These are phyloP conservation scores for Zea luxurians DNA, from an alignment of 176 grass and related monocot species.

Conservation along the genomic window DNA sequence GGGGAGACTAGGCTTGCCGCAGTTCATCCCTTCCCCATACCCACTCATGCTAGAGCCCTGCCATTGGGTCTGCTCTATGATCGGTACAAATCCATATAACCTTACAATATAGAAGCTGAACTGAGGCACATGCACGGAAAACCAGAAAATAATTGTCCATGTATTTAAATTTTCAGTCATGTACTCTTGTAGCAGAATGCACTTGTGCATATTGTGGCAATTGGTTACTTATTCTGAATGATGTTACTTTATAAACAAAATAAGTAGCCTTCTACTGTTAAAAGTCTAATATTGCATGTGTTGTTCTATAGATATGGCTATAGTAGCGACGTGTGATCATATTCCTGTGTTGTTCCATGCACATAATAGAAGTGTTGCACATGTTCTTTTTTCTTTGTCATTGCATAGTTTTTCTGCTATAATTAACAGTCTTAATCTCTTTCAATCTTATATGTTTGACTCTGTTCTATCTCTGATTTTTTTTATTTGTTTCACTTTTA, in stretches of 20 bases:
- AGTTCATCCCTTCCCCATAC: no score
- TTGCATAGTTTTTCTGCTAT: constrained; percentile 4
- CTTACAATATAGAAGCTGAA: neutral
- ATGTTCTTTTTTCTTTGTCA: neutral
- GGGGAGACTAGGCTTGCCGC: no score
- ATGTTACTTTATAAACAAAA: neutral
- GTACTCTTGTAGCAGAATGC: neutral
- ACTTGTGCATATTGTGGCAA: neutral
- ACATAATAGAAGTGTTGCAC: neutral
- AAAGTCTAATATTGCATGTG: neutral
- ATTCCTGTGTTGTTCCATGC: constrained; percentile 4
- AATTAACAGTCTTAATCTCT: neutral
- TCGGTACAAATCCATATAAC: neutral
- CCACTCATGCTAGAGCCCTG: no score
- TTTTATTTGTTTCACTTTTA: neutral
- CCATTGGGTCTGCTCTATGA: no score
- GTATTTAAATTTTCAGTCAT: neutral
- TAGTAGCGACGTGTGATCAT: neutral
- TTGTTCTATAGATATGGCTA: neutral
- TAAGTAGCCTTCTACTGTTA: neutral
- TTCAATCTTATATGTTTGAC: neutral
- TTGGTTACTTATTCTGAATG: neutral
- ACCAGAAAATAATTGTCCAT: neutral
- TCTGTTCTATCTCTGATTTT: neutral
- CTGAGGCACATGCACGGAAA: neutral